phyloP scores from a whole-genome alignment of 2,329 filamentous ascomycete genomes.

The Phoma sp. region DNA sequence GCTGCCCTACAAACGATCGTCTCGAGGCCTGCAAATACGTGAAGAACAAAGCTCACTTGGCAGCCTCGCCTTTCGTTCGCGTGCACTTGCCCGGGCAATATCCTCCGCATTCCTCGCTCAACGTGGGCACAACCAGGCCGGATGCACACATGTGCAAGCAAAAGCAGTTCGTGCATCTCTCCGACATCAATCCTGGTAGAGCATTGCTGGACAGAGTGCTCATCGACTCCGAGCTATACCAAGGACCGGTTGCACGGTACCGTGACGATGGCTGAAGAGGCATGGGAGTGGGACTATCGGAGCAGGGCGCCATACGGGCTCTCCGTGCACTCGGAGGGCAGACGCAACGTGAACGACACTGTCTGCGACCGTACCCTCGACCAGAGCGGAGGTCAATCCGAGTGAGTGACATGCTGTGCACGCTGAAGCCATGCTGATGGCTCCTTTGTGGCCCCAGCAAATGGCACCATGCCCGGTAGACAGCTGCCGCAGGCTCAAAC shows the following conservation, averaged over 20 bases:
- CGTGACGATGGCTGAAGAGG: conserved; percentile 33
- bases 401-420: conserved; percentile 35
- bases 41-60: conserved; percentile 18
- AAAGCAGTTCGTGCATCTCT: conserved; percentile 10
- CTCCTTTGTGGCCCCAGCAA: conserved; percentile 30
- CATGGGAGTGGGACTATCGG: conserved; percentile 26
- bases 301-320: conserved; percentile 18
- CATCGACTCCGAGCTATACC: conserved; percentile 20
- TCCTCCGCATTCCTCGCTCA: conserved; percentile 17
- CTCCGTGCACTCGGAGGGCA: conserved; percentile 29
- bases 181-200: background rate
- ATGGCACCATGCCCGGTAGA: conserved; percentile 39
- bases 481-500: conserved; percentile 44
- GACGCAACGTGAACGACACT: conserved; percentile 27
- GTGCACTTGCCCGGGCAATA: conserved; percentile 14
- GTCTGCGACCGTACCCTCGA: conserved; percentile 16
- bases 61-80: conserved; percentile 24
- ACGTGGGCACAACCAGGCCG: conserved; percentile 15
- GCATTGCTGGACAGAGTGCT: background rate
- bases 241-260: conserved; percentile 41
- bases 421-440: conserved; percentile 38
- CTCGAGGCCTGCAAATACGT: conserved; percentile 18
- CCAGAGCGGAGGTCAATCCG: conserved; percentile 34
- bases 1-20: conserved; percentile 30
- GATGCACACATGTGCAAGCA: conserved; percentile 12